Conservation (phyloP, 2,329 filamentous ascomycete genomes). For the Neonectria punicea region DNA sequence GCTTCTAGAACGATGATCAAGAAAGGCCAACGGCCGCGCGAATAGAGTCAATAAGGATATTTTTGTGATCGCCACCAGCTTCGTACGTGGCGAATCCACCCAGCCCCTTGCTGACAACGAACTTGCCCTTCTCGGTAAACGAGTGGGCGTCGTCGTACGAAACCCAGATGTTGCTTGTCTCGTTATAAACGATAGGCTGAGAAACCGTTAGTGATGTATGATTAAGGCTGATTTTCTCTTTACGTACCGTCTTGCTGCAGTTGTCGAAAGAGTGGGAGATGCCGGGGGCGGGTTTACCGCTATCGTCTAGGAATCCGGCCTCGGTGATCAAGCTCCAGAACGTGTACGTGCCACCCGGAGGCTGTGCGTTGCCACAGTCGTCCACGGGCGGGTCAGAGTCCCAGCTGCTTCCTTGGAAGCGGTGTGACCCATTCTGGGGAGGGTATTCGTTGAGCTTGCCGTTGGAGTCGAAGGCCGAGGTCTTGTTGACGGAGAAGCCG, state of each 20-base stretch:
- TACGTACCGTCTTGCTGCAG: conserved; percentile 36
- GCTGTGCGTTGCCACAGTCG: conserved; percentile 28
- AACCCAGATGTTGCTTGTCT: conserved; percentile 31
- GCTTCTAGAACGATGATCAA: background rate
- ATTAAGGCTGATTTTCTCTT: accelerated
- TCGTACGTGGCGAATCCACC: conserved; percentile 34
- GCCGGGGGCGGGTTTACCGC: conserved; percentile 27
- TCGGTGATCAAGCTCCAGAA: conserved; percentile 38
- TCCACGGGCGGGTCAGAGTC: conserved; percentile 30
- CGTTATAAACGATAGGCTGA: conserved; percentile 30
- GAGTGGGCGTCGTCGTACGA: conserved; percentile 34
- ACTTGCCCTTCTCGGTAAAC: conserved; percentile 31
- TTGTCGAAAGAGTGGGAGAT: conserved; percentile 29
- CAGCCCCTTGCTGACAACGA: conserved; percentile 23
- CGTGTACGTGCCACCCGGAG: conserved; percentile 32
- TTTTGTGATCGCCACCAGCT: conserved; percentile 37
- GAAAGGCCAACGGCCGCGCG: conserved; percentile 25
- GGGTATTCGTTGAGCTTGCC: conserved; percentile 29
- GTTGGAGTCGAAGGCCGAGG: conserved; percentile 14
- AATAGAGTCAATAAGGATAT: conserved; percentile 35
- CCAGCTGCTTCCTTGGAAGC: conserved; percentile 39
- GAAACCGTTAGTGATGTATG: background rate
- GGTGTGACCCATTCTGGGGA: conserved; percentile 30
- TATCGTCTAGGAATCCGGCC: conserved; percentile 25
- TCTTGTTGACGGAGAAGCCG: conserved; percentile 34